Evolutionary conservation across 1,139 yeast species (phyloP).

Genomic region (Pichia sp.): DNA sequence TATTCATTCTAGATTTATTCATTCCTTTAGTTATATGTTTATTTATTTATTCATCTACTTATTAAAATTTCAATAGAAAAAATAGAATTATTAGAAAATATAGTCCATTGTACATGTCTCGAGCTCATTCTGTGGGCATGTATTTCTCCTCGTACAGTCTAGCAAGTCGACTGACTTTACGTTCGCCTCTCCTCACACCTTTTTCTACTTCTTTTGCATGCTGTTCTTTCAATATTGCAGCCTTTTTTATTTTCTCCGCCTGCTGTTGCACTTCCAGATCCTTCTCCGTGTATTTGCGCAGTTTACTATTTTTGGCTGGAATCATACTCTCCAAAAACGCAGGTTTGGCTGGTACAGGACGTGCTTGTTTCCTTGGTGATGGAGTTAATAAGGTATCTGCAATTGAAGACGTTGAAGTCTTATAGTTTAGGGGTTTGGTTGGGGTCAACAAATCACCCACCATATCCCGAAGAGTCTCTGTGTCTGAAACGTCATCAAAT

Average conservation of each 20-base stretch:
- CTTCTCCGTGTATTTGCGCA: constrained; percentile 31
- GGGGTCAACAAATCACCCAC: constrained; percentile 13
- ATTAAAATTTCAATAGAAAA: not conserved
- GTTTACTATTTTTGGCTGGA: constrained; percentile 19
- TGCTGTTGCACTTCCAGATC: constrained; percentile 28
- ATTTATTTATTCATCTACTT: constrained; percentile 2
- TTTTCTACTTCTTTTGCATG: constrained; percentile 18
- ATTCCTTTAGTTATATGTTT: not conserved
- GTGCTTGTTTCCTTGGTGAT: not conserved
- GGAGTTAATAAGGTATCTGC: constrained; percentile 1
- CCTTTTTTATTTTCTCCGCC: constrained; percentile 13
- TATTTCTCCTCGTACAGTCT: constrained; percentile 48
- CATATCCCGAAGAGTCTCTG: constrained; percentile 6
- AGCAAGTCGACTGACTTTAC: constrained; percentile 52
- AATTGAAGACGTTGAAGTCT: not conserved
- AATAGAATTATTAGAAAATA: not conserved
- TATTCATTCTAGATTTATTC: not conserved
- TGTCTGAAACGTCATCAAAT: not conserved
- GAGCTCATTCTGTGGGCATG: constrained; percentile 13
- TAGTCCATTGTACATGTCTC: not conserved
- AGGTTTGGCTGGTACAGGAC: constrained; percentile 1
- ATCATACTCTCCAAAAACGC: constrained; percentile 2
- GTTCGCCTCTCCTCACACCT: constrained; percentile 28
- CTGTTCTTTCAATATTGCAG: constrained; percentile 11
- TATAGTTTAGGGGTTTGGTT: constrained; percentile 4